A percentile compares a stretch with the other conserved stretches of the same genome.
These are phyloP conservation scores for cucumber (Cucumis sativus) DNA, from an alignment of 306 rosid species.

Conservation along the genomic window DNA sequence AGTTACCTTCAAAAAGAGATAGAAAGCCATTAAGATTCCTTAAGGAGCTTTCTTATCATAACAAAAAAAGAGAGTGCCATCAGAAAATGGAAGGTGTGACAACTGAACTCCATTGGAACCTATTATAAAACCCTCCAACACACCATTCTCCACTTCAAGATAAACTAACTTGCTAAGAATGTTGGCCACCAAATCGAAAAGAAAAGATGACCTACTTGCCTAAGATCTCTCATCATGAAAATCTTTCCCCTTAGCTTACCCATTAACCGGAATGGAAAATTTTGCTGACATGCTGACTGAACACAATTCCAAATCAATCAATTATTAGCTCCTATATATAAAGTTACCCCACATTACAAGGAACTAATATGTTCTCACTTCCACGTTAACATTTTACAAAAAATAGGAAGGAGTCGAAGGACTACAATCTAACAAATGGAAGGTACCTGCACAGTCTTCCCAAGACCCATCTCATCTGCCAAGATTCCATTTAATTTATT, in stretches of 20 bases:
- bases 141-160: too few relatives aligned
- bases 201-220: too few relatives aligned
- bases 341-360: neutral
- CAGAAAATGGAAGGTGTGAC: neutral
- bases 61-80: neutral
- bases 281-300: too few relatives aligned
- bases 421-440: slow-evolving; percentile 6
- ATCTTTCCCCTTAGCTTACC: too few relatives aligned
- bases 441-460: slow-evolving; percentile 93
- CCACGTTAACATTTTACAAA: neutral
- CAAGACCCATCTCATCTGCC: slow-evolving; percentile 99
- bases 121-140: neutral
- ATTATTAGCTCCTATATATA: neutral
- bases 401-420: neutral
- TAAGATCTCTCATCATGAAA: too few relatives aligned
- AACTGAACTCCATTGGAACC: neutral
- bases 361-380: neutral
- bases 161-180: too few relatives aligned
- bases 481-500: slow-evolving; percentile 94
- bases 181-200: too few relatives aligned
- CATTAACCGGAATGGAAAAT: too few relatives aligned
- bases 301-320: too few relatives aligned
- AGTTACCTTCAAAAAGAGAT: neutral
- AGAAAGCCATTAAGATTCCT: too few relatives aligned
- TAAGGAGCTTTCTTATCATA: too few relatives aligned